Conservation (phyloP, 345 rosid genomes). For the Sonneratia caseolaris region DNA sequence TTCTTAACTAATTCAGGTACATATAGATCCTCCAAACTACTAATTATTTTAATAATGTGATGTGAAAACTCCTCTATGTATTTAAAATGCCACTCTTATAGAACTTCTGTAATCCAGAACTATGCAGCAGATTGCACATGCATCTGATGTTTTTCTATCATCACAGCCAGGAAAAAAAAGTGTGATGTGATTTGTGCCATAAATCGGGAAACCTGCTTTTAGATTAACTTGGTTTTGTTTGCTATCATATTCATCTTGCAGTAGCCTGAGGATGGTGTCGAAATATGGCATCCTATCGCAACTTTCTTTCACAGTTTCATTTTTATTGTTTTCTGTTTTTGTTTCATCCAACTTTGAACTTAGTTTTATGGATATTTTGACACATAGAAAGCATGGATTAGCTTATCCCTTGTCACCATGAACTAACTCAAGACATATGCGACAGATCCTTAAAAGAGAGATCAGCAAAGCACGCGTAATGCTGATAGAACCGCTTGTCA, state of each 20-base stretch:
- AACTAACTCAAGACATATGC: neutral
- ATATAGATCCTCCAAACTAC: neutral
- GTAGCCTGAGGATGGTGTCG: neutral
- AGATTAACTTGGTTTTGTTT: neutral
- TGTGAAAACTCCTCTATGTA: neutral
- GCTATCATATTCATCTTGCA: neutral
- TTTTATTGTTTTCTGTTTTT: neutral
- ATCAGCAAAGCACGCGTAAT: constrained; percentile 52
- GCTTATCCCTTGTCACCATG: neutral
- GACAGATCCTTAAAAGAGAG: constrained; percentile 54
- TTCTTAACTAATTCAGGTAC: neutral
- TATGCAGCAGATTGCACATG: neutral
- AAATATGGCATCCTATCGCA: neutral
- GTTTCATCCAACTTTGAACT: neutral
- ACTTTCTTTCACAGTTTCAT: neutral
- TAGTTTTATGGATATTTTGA: neutral
- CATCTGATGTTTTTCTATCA: neutral
- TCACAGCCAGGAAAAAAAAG: neutral
- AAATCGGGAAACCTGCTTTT: neutral
- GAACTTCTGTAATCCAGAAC: neutral
- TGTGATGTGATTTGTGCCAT: neutral
- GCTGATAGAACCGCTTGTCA: constrained; percentile 56
- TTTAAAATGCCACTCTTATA: neutral
- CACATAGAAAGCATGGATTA: neutral
- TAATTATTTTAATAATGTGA: neutral